Evolutionary conservation across 805 yeast species (phyloP).

Genomic region (Myxozyma sirexii): DNA sequence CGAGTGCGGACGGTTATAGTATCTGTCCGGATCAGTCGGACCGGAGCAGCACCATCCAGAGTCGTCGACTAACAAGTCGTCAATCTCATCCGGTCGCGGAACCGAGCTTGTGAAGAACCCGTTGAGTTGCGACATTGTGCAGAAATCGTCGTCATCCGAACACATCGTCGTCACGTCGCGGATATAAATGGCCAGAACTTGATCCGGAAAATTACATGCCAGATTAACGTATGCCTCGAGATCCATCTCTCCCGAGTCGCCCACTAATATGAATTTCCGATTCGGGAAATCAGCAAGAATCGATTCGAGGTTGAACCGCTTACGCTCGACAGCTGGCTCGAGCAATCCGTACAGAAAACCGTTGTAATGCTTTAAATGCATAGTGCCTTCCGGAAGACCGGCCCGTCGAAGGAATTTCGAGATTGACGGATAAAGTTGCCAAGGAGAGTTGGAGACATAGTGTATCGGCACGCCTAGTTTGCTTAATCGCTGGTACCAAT

Average conservation of each 20-base stretch:
- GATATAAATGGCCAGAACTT: conserved; percentile 74
- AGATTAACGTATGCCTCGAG: conserved; percentile 84
- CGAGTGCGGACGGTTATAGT: conserved; percentile 32
- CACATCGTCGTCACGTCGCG: conserved; percentile 61
- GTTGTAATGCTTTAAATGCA: conserved; percentile 82
- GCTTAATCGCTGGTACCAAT: conserved; percentile 65
- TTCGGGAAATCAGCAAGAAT: conserved; percentile 73
- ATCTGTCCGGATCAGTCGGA: conserved; percentile 10
- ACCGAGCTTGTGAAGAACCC: conserved; percentile 39
- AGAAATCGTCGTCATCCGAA: conserved; percentile 26
- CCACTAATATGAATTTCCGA: conserved; percentile 79
- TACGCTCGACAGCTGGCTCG: conserved; percentile 85
- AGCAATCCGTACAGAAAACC: conserved; percentile 81
- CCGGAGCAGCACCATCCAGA: conserved; percentile 25
- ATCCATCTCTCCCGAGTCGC: conserved; percentile 96
- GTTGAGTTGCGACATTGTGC: conserved; percentile 25
- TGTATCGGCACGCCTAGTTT: conserved; percentile 65
- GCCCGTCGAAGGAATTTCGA: conserved; percentile 57
- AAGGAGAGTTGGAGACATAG: conserved; percentile 94
- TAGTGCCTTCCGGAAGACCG: conserved; percentile 74
- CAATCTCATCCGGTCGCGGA: conserved; percentile 39
- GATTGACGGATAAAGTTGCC: conserved; percentile 75
- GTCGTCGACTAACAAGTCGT: conserved; percentile 26
- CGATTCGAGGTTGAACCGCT: conserved; percentile 63
- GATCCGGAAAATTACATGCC: conserved; percentile 62